Evolutionary conservation across 768 basidiomycete species (phyloP), one percentile per base, ranked within the genome.

Genomic region (Albatrellus ellisii): DNA sequence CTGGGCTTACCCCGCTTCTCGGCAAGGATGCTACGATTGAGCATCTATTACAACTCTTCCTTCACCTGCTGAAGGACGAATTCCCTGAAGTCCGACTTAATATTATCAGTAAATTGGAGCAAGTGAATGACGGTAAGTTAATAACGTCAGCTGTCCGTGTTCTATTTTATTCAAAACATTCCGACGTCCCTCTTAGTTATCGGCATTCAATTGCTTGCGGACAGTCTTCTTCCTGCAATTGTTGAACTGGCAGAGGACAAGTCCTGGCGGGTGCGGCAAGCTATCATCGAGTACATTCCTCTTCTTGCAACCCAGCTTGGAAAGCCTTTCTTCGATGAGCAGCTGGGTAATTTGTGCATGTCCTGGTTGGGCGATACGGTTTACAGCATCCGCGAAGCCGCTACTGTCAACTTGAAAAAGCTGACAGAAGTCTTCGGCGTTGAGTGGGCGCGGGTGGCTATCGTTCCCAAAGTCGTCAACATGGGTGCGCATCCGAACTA

Each of bases 271-370:
- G 94, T 99, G 15, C 83, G 95, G 52, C 95, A 99, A 62, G 95
- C 95, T 6, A 98, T 99, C 66, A 99, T 99, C 62, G 95, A 98
- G 62, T 97, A 99, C 65, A 86, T 99, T 53, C 95, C 95, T n/a
- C 75, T 98, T 17, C 81, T 99, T 35, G 92, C 95, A 32, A 91
- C 83, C n/a, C 95, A 99, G 59, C 74, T 99, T 43, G 95, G 95
- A 41, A 88, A 88, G 53, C 70, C 81, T 21, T 98, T 98, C 66
- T 99, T 99, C 59, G 92, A 99, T 60, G 95, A 98, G 54, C 89
- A 94, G 59, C 75, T 99, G 33, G 88, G 86, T 21, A 90, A 86
- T 54, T 69, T 99, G 22, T 99, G 95, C 69, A 95, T 99, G 92
- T 88, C 87, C 6, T 99, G 95, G 95, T 62, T 99, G 48, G 92